These are phyloP conservation scores for Podospora pseudopauciseta DNA, from an alignment of 495 filamentous ascomycete genomes.

Conservation along the genomic window DNA sequence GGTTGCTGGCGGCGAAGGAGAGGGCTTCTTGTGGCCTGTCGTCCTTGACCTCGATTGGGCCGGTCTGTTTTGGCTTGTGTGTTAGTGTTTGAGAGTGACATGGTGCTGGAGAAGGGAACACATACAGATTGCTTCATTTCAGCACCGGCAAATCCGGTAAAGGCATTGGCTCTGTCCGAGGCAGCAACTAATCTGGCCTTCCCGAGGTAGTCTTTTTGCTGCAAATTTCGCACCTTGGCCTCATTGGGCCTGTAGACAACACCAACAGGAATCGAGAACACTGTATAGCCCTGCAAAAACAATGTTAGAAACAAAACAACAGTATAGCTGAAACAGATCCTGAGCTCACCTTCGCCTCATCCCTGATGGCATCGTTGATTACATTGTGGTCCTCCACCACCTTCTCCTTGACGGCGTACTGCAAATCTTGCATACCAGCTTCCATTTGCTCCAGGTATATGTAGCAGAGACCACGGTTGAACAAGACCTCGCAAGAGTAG, in stretches of 20 bases:
- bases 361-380: slow-evolving; percentile 92
- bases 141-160: slow-evolving; percentile 70
- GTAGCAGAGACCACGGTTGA: slow-evolving; percentile 97
- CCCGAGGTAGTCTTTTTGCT: slow-evolving; percentile 93
- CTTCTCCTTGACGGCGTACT: slow-evolving; percentile 93
- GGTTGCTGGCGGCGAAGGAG: slow-evolving; percentile 84
- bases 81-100: neutral
- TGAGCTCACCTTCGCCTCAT: slow-evolving; percentile 77
- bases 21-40: slow-evolving; percentile 75
- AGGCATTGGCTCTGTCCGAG: slow-evolving; percentile 72
- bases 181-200: slow-evolving; percentile 91
- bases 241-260: slow-evolving; percentile 93
- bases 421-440: slow-evolving; percentile 84
- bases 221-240: slow-evolving; percentile 96
- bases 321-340: neutral
- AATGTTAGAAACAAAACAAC: slow-evolving; percentile 27
- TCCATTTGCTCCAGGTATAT: slow-evolving; percentile 92
- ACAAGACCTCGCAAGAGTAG: slow-evolving; percentile 95
- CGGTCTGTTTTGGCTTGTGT: neutral
- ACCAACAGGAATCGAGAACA: slow-evolving; percentile 97
- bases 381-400: slow-evolving; percentile 92
- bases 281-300: slow-evolving; percentile 79
- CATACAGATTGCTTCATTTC: slow-evolving; percentile 62
- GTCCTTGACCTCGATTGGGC: slow-evolving; percentile 48
- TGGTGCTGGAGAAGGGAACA: neutral